Conservation (phyloP, 352 stramenopile genomes). For the Pythium rhizo-oryzae region DNA sequence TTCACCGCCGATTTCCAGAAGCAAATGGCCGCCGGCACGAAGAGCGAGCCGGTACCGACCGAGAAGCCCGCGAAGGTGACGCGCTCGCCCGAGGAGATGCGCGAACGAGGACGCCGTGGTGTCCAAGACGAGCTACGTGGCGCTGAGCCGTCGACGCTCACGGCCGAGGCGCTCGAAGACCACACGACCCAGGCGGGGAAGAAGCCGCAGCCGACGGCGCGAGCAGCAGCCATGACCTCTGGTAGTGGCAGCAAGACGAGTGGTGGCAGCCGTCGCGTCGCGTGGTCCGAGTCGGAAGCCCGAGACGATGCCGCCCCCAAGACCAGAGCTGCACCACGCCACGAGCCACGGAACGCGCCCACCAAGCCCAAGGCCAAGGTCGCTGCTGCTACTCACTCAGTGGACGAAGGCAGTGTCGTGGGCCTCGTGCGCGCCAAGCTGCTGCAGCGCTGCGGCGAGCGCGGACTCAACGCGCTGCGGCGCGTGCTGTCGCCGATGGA, state of each 20-base stretch:
- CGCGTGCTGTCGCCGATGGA: slow-evolving; percentile 49
- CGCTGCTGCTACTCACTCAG: neutral
- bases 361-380: neutral
- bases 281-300: slow-evolving; percentile 2
- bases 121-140: neutral
- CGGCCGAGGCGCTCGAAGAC: neutral
- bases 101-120: neutral
- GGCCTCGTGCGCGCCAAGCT: slow-evolving; percentile 41
- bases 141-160: neutral
- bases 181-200: slow-evolving; percentile 7
- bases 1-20: slow-evolving; percentile 45
- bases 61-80: slow-evolving; percentile 8
- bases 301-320: neutral
- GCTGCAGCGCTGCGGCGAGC: slow-evolving; percentile 34
- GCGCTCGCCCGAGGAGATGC: slow-evolving; percentile 18
- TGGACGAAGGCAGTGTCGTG: slow-evolving; percentile 9
- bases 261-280: slow-evolving; percentile 1
- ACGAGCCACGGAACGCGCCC: neutral
- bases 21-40: slow-evolving; percentile 20
- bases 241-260: slow-evolving; percentile 3
- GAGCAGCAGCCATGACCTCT: too few species aligned
- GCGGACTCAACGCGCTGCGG: slow-evolving; percentile 56
- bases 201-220: too few species aligned
- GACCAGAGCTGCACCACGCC: neutral
- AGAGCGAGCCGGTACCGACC: neutral